Conservation (phyloP, 2,329 filamentous ascomycete species). For the Aspergillus carbonarius region DNA sequence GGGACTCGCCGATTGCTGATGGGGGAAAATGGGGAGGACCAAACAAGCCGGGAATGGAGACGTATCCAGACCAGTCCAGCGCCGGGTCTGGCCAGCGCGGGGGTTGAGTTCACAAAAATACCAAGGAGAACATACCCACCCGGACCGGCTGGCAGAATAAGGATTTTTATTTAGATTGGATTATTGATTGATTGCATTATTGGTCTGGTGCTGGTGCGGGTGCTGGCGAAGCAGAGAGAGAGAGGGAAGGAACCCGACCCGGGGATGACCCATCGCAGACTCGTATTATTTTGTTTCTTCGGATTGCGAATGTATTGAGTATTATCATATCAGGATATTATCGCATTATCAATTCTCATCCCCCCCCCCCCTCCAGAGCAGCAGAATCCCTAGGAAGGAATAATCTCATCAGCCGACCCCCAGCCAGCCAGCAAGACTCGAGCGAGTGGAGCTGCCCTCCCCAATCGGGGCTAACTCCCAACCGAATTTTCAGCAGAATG, state of each 20-base stretch:
- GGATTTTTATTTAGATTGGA: neutral
- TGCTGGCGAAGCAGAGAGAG: too few species aligned
- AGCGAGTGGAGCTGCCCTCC: neutral
- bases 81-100: conserved; percentile 24
- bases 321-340: too few species aligned
- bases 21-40: conserved; percentile 5
- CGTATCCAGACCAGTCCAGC: conserved; percentile 20
- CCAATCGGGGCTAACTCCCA: neutral
- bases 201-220: too few species aligned
- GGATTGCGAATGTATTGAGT: too few species aligned
- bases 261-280: too few species aligned
- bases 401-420: neutral
- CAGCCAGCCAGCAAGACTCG: neutral
- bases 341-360: too few species aligned
- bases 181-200: neutral
- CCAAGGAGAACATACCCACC: conserved; percentile 3
- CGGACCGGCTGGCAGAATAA: neutral
- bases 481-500: neutral
- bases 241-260: too few species aligned
- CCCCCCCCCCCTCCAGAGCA: too few species aligned
- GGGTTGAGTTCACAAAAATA: conserved; percentile 14
- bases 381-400: too few species aligned
- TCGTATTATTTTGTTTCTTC: too few species aligned
- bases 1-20: neutral
- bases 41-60: conserved; percentile 17